Base-by-base conservation (phyloP, 768 basidiomycete genomes). In the Termitomyces sp. region DNA sequence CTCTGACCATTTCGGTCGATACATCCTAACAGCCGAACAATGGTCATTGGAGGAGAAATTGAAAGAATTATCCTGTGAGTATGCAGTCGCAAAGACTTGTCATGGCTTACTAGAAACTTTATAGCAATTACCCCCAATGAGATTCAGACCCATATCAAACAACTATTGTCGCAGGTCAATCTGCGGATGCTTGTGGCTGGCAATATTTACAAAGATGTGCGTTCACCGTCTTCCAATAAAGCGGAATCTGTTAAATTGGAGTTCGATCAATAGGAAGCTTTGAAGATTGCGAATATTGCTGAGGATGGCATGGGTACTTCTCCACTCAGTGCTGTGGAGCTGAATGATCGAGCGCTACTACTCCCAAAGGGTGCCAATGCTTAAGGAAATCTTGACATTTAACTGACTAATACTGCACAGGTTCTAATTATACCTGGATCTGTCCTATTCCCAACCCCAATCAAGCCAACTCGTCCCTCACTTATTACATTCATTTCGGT, bases 401-500 rank as follows among this genome's bases (percentile, higher is more conserved):
- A 41, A 6, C 41, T 46, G 53, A 50, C 4, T 58, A 34, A 17
- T n/a, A 12, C 21, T 50, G 19, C 58, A 1, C 64, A 94, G 93
- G 79, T 5, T 85, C 81, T 44, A 87, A 93, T 65, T 79, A 78
- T 62, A 76, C 86, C 51, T 87, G 84, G 77, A 75, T 82, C 7
- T 64, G 79, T 2, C 76, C 77, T 2, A 81, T 96, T 24, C 84
- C 85, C 4, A 98, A 98, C 68, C 79, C 83, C 2, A 84, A 90
- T 62, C 88, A 99, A 70, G 74, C 86, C 47, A 99, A 98, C 71
- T 91, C 88, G 6, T 81, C 88, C 2, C 66, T 98, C 51, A 85
- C 88, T 3, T 98, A 97, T 72, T 93, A 88, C 67, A 71, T 90
- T 54, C 86, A 92, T 64, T 77, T 90, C 57, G 95, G 95, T 11